Evolutionary conservation across 179 eudicot genomes (phyloP).

Genomic region (Beta macrorhiza): DNA sequence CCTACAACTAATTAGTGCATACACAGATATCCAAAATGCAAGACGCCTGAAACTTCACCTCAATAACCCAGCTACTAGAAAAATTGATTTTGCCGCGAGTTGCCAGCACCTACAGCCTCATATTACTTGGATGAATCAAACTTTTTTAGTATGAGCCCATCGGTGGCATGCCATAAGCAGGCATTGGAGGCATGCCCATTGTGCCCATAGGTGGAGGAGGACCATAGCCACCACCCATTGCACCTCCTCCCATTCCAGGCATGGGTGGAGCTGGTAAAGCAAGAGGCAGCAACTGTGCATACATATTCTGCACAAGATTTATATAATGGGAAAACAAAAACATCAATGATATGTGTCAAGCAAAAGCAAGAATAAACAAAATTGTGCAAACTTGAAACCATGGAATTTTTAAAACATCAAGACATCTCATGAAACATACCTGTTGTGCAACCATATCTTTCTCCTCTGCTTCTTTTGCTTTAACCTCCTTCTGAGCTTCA

Average conservation of each 20-base stretch:
- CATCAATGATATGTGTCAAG: background rate
- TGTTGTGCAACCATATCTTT: conserved; percentile 47
- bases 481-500: conserved; percentile 40
- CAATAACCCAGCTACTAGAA: conserved; percentile 17
- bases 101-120: conserved; percentile 25
- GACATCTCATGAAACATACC: conserved; percentile 25
- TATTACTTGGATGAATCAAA: background rate
- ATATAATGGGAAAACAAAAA: background rate
- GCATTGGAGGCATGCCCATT: conserved; percentile 56
- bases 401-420: background rate
- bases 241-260: conserved; percentile 47
- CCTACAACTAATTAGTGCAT: conserved; percentile 17
- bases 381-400: background rate
- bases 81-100: conserved; percentile 26
- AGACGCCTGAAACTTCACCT: conserved; percentile 14
- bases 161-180: conserved; percentile 49
- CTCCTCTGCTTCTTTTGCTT: conserved; percentile 45
- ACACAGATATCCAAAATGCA: background rate
- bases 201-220: conserved; percentile 45
- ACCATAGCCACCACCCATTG: conserved; percentile 41
- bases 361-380: background rate
- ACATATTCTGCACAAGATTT: conserved; percentile 41
- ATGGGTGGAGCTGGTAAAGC: conserved; percentile 53
- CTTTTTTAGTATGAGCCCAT: conserved; percentile 41
- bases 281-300: conserved; percentile 49